phyloP scores from a whole-genome alignment of 2,329 filamentous ascomycete genomes.

The Hypomyces perniciosus region DNA sequence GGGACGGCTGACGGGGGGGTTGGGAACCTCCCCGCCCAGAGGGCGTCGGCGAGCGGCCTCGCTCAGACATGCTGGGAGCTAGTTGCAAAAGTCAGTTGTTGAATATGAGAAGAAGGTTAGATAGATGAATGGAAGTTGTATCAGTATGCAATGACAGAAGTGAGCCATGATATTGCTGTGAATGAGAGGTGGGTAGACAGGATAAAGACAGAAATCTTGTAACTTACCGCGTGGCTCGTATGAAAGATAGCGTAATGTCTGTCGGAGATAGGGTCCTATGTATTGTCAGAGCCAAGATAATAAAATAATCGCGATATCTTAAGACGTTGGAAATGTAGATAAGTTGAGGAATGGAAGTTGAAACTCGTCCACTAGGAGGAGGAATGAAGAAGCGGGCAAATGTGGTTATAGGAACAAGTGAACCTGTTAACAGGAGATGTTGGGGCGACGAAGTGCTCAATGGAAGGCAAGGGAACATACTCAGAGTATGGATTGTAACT shows the following conservation, averaged over 20 bases:
- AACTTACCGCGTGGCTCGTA: neutral
- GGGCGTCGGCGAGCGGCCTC: constrained; percentile 23
- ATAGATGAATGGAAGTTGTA: neutral
- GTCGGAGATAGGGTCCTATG: too few relatives aligned
- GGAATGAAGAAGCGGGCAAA: neutral
- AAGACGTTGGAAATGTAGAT: too few relatives aligned
- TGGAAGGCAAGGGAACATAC: neutral
- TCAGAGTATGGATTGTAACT: neutral
- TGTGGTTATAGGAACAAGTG: neutral
- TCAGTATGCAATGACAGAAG: neutral
- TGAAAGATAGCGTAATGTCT: neutral
- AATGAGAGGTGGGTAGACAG: too few relatives aligned
- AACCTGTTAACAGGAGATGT: neutral
- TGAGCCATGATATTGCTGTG: neutral
- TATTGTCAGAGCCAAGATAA: neutral
- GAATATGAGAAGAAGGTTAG: neutral
- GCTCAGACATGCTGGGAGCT: constrained; percentile 26
- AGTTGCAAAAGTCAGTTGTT: neutral
- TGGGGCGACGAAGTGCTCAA: neutral
- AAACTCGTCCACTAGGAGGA: neutral
- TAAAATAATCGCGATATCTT: too few relatives aligned
- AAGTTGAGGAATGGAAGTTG: neutral
- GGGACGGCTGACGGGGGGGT: neutral
- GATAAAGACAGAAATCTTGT: too few relatives aligned
- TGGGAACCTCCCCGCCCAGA: constrained; percentile 6